Percentiles rank a stretch among this genome's conserved stretches.
These are phyloP conservation scores for Piromyces finnis DNA, from an alignment of 192 early-diverging fungal species.

Conservation along the genomic window DNA sequence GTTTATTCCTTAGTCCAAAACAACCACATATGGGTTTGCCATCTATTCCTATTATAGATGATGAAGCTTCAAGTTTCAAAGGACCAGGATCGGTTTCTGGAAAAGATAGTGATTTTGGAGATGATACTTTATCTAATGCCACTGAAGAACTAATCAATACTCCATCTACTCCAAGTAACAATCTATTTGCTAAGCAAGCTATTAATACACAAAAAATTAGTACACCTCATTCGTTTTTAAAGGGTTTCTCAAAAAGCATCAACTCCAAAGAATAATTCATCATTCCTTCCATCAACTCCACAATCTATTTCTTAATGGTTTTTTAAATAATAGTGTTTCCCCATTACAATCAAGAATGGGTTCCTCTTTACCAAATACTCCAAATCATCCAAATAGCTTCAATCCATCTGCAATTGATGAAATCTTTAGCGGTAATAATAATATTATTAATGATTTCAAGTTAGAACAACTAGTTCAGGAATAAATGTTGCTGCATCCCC, in stretches of 20 bases:
- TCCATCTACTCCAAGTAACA: not conserved
- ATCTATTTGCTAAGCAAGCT: not conserved
- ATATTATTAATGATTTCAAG: not conserved
- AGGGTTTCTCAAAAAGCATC: not conserved
- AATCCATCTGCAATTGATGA: not conserved
- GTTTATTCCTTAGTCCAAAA: not conserved
- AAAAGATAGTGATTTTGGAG: not conserved
- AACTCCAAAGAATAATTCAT: not conserved
- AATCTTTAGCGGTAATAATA: not conserved
- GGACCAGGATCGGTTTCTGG: not conserved
- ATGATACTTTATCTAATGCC: not conserved
- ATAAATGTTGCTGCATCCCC: not conserved
- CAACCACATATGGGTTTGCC: not conserved
- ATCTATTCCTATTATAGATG: not conserved
- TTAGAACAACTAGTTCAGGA: not conserved
- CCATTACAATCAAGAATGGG: not conserved
- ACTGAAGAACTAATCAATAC: not conserved
- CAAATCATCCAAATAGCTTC: not conserved
- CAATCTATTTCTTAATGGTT: not conserved
- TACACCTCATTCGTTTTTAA: not conserved
- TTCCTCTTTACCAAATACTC: not conserved
- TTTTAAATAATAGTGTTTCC: not conserved
- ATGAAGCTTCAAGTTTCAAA: not conserved
- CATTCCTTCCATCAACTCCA: not conserved
- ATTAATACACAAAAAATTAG: not conserved